Evolutionary conservation across 2,329 filamentous ascomycete genomes (phyloP).

Genomic region (Metarhizium sp.): DNA sequence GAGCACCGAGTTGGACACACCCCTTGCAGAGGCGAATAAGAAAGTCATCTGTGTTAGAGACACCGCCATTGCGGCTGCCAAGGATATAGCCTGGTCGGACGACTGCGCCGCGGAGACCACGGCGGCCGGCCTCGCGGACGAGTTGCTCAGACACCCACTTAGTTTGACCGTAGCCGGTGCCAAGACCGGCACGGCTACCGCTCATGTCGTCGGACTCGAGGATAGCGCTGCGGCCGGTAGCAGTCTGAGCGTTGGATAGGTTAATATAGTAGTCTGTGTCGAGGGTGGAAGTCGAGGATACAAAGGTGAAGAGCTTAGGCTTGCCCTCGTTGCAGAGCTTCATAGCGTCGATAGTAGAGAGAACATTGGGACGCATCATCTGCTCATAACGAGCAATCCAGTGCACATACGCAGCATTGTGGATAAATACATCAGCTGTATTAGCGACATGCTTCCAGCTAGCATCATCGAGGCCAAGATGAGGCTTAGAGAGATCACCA

Average conservation of each 20-base stretch:
- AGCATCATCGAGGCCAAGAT: conserved; percentile 58
- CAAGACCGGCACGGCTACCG: conserved; percentile 66
- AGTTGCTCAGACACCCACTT: conserved; percentile 73
- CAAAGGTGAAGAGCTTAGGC: conserved; percentile 68
- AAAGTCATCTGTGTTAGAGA: conserved; percentile 81
- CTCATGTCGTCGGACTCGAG: conserved; percentile 69
- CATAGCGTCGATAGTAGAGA: conserved; percentile 69
- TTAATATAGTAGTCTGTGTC: conserved; percentile 75
- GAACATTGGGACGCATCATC: conserved; percentile 66
- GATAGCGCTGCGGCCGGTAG: conserved; percentile 54
- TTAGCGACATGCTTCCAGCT: conserved; percentile 57
- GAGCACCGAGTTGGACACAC: conserved; percentile 65
- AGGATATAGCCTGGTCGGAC: conserved; percentile 80
- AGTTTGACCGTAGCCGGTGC: conserved; percentile 77
- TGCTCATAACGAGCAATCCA: conserved; percentile 74
- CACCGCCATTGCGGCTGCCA: conserved; percentile 61
- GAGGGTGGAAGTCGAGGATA: conserved; percentile 69
- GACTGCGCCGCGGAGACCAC: conserved; percentile 67
- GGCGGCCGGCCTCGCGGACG: conserved; percentile 65
- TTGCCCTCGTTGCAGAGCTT: conserved; percentile 65
- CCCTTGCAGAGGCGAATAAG: conserved; percentile 79
- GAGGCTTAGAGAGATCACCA: conserved; percentile 64
- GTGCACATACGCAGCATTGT: conserved; percentile 76
- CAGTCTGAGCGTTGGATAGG: conserved; percentile 45
- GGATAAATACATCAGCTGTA: conserved; percentile 62